Evolutionary conservation across 1,284 basidiomycete genomes (phyloP), one percentile per base, ranked within the genome.

Genomic region (Tremellales sp.): DNA sequence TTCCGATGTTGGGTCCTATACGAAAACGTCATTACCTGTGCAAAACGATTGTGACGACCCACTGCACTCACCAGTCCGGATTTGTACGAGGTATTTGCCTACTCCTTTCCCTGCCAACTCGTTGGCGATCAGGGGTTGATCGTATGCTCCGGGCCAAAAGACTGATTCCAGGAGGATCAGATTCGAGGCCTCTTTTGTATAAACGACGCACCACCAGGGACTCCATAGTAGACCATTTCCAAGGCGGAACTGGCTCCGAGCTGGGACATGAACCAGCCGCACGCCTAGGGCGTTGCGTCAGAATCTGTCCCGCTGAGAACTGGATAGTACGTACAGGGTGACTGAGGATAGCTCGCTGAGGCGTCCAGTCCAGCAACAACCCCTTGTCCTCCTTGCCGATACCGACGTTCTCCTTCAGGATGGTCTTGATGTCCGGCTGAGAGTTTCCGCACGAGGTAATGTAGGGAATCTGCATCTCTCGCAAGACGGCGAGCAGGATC

Each of bases 41-140:
- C n/a, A n/a, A n/a, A n/a, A n/a, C n/a, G n/a, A n/a, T n/a, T n/a
- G n/a, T n/a, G n/a, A n/a, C n/a, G n/a, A n/a, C n/a, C n/a, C n/a
- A n/a, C n/a, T n/a, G n/a, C n/a, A n/a, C n/a, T n/a, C n/a, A n/a
- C n/a, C n/a, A n/a, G n/a, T n/a, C n/a, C n/a, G n/a, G 24, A 47
- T 42, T 26, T 47, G 45, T 9, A 47, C 6, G 7, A 47, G 32
- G 24, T 45, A 35, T 21, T 24, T 16, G 16, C 24, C 47, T 14
- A 39, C 35, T 13, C 46, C 50, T 4, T 43, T 24, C 13, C 35
- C 24, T 13, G 39, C 46, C 21, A 46, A 29, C 39, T 39, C 47
- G 37, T 52, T 44, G 35, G 46, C 33, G 26, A 43, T 37, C 41
- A 39, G 40, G 4, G 46, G 47, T 38, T 39, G 35, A 24, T 49